A percentile compares a stretch with the other conserved stretches of the same genome.
Evolutionary conservation across 208 protist genomes (phyloP).

Genomic region (Vickermania spadyakhi): DNA sequence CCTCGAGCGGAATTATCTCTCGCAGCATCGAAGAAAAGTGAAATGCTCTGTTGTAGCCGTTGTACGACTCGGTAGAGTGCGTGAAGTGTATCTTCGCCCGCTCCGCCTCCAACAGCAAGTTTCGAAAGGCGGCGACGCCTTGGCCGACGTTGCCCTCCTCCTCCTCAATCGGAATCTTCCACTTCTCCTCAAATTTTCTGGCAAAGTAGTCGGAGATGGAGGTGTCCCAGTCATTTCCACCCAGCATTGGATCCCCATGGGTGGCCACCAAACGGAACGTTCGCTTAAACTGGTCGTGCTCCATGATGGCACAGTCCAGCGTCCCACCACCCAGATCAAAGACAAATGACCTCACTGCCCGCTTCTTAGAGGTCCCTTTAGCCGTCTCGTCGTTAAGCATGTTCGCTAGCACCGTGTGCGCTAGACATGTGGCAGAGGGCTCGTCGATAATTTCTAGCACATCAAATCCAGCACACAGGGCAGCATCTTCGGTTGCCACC

Average conservation of each 20-base stretch:
- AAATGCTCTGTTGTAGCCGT: slow-evolving; percentile 85
- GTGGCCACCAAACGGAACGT: slow-evolving; percentile 79
- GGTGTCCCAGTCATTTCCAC: slow-evolving; percentile 89
- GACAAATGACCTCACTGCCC: slow-evolving; percentile 56
- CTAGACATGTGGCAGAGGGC: slow-evolving; percentile 81
- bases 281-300: slow-evolving; percentile 45
- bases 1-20: slow-evolving; percentile 82
- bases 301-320: slow-evolving; percentile 87
- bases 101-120: slow-evolving; percentile 70
- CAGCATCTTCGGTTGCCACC: slow-evolving; percentile 89
- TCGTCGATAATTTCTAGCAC: slow-evolving; percentile 92
- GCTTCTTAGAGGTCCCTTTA: slow-evolving; percentile 6
- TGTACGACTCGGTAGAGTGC: slow-evolving; percentile 79
- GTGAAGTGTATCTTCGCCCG: slow-evolving; percentile 90
- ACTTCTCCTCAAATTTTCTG: slow-evolving; percentile 79
- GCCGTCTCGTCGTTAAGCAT: slow-evolving; percentile 1
- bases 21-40: slow-evolving; percentile 79
- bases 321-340: slow-evolving; percentile 90
- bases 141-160: slow-evolving; percentile 79
- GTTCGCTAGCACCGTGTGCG: slow-evolving; percentile 66
- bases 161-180: slow-evolving; percentile 80
- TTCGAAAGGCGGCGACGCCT: slow-evolving; percentile 55
- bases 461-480: slow-evolving; percentile 84
- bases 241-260: slow-evolving; percentile 83
- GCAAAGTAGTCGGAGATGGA: slow-evolving; percentile 77